Base-by-base conservation (phyloP, 768 basidiomycete genomes). In the Lactarius evosmus region DNA sequence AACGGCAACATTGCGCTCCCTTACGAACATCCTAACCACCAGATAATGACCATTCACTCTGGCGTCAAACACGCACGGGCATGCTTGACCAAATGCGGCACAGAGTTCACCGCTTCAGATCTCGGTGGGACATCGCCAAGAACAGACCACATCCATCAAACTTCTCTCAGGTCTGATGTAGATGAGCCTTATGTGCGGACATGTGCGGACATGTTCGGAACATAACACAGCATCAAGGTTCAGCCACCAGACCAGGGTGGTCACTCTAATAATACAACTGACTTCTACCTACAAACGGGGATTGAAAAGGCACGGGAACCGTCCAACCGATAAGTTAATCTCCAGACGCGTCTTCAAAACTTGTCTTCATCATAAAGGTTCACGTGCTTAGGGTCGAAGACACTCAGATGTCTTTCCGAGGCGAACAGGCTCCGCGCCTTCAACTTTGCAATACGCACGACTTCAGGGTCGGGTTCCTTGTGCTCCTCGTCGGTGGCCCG, bases 281-380 rank as follows among this genome's bases (percentile, higher is more conserved):
- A 49, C 25, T 25, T 25, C 46, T 49, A 14, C 12, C 0, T 14
- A 49, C 11, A 17, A 7, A 16, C n/a, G 14, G 5, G 29, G 16
- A 32, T 25, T 17, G 19, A n/a, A 22, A 36, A 1, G 32, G 30
- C 2, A 14, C 12, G n/a, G 25, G 34, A 32, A 14, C 33, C 17
- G 11, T n/a, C 8, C 22, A 44, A 19, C n/a, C 4, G n/a, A 34
- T 16, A 8, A n/a, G 17, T 16, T 7, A 27, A 33, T 27, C n/a
- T 17, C 34, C 11, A 40, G 2, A 51, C 16, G 16, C 34, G 22
- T 49, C 25, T 52, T 59, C 36, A 60, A n/a, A 51, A 36, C 16
- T 19, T 46, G 36, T 64, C 63, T 36, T 64, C 53, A 3, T n/a
- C 53, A 25, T 54, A 64, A 33, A 64, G n/a, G n/a, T n/a, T n/a